A percentile compares a stretch with the other conserved stretches of the same genome.
phyloP scores from a whole-genome alignment of 306 rosid species.

The Hippophae gyantsensis region DNA sequence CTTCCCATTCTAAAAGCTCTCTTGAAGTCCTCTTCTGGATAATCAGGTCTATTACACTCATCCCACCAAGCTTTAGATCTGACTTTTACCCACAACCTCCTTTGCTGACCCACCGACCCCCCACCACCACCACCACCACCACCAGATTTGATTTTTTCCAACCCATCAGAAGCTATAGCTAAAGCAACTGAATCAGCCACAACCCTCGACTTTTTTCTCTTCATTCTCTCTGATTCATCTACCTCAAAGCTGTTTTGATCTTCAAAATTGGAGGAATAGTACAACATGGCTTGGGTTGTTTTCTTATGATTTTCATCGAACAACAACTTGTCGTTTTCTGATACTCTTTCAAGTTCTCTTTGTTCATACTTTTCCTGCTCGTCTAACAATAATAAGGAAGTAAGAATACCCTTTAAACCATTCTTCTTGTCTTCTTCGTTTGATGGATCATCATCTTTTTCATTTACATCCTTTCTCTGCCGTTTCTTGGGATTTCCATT shows the following conservation, averaged over 20 bases:
- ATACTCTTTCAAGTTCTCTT: constrained; percentile 27
- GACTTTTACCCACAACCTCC: too few relatives aligned
- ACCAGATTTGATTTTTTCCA: too few relatives aligned
- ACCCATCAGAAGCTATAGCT: too few relatives aligned
- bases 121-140: too few relatives aligned
- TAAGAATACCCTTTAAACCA: constrained; percentile 44
- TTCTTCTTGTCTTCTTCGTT: constrained; percentile 24
- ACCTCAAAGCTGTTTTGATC: constrained; percentile 30
- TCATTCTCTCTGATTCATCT: constrained; percentile 39
- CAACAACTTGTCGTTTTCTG: constrained; percentile 38
- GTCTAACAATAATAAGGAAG: constrained; percentile 45
- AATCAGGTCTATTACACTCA: constrained; percentile 69
- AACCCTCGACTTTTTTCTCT: constrained; percentile 41
- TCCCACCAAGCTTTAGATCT: constrained; percentile 90
- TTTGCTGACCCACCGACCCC: too few relatives aligned
- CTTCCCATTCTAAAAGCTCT: constrained; percentile 81
- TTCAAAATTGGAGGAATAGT: constrained; percentile 36
- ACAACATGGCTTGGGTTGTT: constrained; percentile 44
- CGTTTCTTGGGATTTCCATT: constrained; percentile 21
- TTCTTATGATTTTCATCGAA: constrained; percentile 35
- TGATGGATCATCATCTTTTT: constrained; percentile 14
- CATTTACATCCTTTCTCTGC: constrained; percentile 18
- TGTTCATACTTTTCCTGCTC: constrained; percentile 50
- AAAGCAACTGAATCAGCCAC: too few relatives aligned
- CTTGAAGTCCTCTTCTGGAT: constrained; percentile 68